These are phyloP conservation scores for Shiraia bambusicola DNA, from an alignment of 2,329 filamentous ascomycete species.

Conservation along the genomic window DNA sequence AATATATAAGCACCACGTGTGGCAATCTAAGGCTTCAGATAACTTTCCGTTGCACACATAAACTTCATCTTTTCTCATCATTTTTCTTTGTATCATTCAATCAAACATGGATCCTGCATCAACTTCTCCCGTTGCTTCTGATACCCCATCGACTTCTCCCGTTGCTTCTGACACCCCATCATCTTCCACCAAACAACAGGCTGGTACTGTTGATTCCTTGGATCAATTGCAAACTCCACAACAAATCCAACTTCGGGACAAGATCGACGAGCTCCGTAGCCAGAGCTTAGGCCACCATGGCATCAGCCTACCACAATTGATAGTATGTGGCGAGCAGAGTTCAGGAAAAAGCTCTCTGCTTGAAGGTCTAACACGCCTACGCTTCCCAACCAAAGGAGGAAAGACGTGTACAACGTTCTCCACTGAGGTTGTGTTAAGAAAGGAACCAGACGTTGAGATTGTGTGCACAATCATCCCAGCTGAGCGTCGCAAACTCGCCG, in stretches of 20 bases:
- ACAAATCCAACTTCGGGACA: constrained; percentile 52
- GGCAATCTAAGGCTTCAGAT: too few relatives aligned
- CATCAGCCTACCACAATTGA: constrained; percentile 32
- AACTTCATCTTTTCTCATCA: too few relatives aligned
- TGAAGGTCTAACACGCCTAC: constrained; percentile 52
- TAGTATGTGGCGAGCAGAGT: constrained; percentile 36
- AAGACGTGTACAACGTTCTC: constrained; percentile 62
- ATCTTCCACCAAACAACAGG: constrained; percentile 14
- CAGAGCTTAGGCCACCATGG: constrained; percentile 35
- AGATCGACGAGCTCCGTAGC: constrained; percentile 52
- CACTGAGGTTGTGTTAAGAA: constrained; percentile 60
- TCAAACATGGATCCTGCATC: background rate
- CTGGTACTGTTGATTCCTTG: constrained; percentile 14
- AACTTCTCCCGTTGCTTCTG: background rate
- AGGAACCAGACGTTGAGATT: constrained; percentile 40
- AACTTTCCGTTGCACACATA: too few relatives aligned
- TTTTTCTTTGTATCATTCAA: too few relatives aligned
- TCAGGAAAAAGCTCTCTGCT: constrained; percentile 36
- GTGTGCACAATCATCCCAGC: constrained; percentile 47
- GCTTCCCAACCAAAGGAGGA: constrained; percentile 56
- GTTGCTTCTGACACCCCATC: constrained; percentile 3
- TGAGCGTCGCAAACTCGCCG: constrained; percentile 14
- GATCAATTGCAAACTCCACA: constrained; percentile 30
- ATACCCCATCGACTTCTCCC: too few relatives aligned
- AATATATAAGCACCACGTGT: too few relatives aligned